These are phyloP conservation scores for Nadsonia fulvescens DNA, from an alignment of 805 yeast species.

Conservation along the genomic window DNA sequence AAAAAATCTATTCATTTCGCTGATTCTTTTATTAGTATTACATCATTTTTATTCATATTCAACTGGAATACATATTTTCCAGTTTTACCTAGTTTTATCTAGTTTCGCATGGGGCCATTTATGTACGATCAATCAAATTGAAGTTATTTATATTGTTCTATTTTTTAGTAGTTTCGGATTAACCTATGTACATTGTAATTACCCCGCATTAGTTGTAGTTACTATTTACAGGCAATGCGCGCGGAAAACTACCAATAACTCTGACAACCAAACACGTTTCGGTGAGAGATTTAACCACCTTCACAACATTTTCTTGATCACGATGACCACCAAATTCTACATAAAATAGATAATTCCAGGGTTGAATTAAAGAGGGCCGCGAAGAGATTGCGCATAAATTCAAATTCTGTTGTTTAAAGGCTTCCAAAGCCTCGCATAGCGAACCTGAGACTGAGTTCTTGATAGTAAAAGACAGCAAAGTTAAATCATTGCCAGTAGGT, in stretches of 20 bases:
- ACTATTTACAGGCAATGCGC: no score
- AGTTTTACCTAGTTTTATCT: no score
- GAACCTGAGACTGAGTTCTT: conserved; percentile 57
- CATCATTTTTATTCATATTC: no score
- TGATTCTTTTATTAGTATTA: no score
- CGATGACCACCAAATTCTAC: conserved; percentile 40
- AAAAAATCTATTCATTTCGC: no score
- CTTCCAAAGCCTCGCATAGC: conserved; percentile 42
- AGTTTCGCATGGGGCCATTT: no score
- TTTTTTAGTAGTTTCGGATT: no score
- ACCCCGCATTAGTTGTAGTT: no score
- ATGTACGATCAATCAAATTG: no score
- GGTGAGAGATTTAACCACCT: conserved; percentile 2
- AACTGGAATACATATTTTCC: no score
- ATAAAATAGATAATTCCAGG: conserved; percentile 75
- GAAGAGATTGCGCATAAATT: conserved; percentile 60
- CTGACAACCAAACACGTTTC: conserved; percentile 14
- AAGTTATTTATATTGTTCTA: no score
- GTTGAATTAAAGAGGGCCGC: conserved; percentile 46
- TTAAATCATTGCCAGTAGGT: conserved; percentile 19
- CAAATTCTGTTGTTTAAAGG: conserved; percentile 35
- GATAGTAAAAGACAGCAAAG: conserved; percentile 49
- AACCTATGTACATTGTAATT: no score
- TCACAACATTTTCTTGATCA: conserved; percentile 4
- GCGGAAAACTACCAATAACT: conserved; percentile 14